Evolutionary conservation across 345 rosid genomes (phyloP), one percentile per base, ranked within the genome.

Genomic region (Citrus mangshanensis): DNA sequence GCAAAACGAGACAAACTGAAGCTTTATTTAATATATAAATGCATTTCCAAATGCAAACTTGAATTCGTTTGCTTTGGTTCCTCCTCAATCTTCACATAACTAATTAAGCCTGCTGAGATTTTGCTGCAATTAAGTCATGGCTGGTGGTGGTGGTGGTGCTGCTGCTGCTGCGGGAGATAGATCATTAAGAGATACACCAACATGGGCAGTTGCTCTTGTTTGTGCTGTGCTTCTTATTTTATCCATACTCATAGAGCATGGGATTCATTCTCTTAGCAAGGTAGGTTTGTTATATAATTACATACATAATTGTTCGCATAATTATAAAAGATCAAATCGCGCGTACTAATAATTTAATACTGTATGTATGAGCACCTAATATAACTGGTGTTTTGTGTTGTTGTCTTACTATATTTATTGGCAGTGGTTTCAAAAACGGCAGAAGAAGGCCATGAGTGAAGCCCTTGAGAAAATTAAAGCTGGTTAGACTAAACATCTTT

Each of bases 391-490:
- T 4, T 4, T 7, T 24, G 9, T 7, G 6, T 14, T 55, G 46
- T 27, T 6, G 7, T 18, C 1, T 28, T 7, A 35, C 68, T 7
- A 32, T 74, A 10, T 42, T 12, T 46, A 46, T 13, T 3, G 74
- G 40, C 85, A 89, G 95, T 88, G 86, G 88, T 89, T 91, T 58
- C 87, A 82, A 22, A 82, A 77, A 58, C 85, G 82, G 14, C 84
- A 86, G 56, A 89, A 91, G 87, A 85, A 76, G 54, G 95, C 89
- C 70, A 83, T 91, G 79, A 72, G 10, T 37, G 93, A 89, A 77
- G 95, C 93, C 24, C 77, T 91, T 70, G 93, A 85, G 86, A 89
- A 91, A 77, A 78, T 91, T 24, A 91, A 91, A 88, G 83, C 79
- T 1, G 93, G 93, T 87, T 30, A 59, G 21, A 18, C 22, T 4